Percentiles rank a stretch among this genome's conserved stretches.
Evolutionary conservation across 257 asterid species (phyloP).

Genomic region (Solanum chiquidenum): DNA sequence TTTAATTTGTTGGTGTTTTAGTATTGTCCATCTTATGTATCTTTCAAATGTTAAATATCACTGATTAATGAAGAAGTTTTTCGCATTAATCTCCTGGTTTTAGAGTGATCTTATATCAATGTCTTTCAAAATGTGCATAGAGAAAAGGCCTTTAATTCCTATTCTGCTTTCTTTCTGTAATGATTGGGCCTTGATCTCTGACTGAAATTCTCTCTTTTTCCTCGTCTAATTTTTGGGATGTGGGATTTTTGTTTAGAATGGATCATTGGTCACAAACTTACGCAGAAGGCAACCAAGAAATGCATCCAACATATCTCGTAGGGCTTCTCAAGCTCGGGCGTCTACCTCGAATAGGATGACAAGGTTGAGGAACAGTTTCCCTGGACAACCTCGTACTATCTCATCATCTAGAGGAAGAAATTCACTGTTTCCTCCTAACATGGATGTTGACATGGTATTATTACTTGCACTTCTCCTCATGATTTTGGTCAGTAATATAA

Average conservation of each 20-base stretch:
- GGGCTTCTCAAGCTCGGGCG: slow-evolving; percentile 36
- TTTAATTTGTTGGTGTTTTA: neutral
- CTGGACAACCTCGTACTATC: slow-evolving; percentile 53
- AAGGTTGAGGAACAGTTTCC: slow-evolving; percentile 63
- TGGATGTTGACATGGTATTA: slow-evolving; percentile 78
- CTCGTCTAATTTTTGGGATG: neutral
- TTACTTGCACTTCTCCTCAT: neutral
- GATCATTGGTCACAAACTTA: slow-evolving; percentile 17
- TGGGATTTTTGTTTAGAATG: slow-evolving; percentile 34
- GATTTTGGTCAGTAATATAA: neutral
- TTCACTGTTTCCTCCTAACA: slow-evolving; percentile 57
- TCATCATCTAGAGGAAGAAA: slow-evolving; percentile 12
- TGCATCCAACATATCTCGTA: slow-evolving; percentile 27
- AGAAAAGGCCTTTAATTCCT: neutral
- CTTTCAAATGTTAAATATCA: neutral
- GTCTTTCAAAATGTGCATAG: neutral
- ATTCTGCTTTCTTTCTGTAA: neutral
- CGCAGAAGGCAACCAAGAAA: slow-evolving; percentile 36
- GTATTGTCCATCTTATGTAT: neutral
- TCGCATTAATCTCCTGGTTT: neutral
- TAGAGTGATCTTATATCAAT: neutral
- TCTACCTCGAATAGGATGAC: slow-evolving; percentile 42
- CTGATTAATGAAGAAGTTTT: neutral
- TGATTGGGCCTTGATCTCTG: neutral
- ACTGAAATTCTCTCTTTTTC: neutral